phyloP scores from a whole-genome alignment of 345 rosid genomes.

The Camelina neglecta region DNA sequence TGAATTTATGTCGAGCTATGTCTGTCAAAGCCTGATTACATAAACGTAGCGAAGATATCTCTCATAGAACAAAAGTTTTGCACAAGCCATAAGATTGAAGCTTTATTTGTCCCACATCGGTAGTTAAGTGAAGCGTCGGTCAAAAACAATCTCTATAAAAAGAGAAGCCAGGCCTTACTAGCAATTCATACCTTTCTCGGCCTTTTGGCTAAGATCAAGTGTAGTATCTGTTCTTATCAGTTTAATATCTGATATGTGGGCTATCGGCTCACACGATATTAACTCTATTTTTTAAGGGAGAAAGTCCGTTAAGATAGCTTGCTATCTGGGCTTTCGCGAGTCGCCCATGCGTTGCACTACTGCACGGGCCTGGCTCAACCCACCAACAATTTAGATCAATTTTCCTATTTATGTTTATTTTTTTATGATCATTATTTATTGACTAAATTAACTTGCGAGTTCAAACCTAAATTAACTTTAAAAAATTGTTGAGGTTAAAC shows the following conservation, averaged over 20 bases:
- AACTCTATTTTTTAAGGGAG: conserved; percentile 10
- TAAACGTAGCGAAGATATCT: too few species aligned
- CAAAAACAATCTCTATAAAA: background rate
- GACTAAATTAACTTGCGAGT: too few species aligned
- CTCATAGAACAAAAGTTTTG: too few species aligned
- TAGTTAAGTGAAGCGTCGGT: background rate
- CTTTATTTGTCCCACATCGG: conserved; percentile 18
- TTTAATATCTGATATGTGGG: conserved; percentile 63
- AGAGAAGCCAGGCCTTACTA: accelerated
- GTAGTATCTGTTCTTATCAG: conserved; percentile 70
- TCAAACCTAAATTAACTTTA: too few species aligned
- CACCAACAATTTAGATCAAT: background rate
- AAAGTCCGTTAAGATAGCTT: conserved; percentile 10
- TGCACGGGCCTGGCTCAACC: conserved; percentile 23
- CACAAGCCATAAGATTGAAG: too few species aligned
- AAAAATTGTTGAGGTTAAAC: too few species aligned
- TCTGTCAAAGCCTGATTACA: too few species aligned
- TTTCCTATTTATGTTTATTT: too few species aligned
- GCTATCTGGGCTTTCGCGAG: conserved; percentile 11
- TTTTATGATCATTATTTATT: background rate
- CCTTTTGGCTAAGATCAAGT: conserved; percentile 79
- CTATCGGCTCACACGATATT: conserved; percentile 29
- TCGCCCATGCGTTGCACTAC: conserved; percentile 27
- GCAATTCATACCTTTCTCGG: conserved; percentile 29
- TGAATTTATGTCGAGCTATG: background rate